Conservation (phyloP, 2,329 filamentous ascomycete species). For the Sarocladium oryzae region DNA sequence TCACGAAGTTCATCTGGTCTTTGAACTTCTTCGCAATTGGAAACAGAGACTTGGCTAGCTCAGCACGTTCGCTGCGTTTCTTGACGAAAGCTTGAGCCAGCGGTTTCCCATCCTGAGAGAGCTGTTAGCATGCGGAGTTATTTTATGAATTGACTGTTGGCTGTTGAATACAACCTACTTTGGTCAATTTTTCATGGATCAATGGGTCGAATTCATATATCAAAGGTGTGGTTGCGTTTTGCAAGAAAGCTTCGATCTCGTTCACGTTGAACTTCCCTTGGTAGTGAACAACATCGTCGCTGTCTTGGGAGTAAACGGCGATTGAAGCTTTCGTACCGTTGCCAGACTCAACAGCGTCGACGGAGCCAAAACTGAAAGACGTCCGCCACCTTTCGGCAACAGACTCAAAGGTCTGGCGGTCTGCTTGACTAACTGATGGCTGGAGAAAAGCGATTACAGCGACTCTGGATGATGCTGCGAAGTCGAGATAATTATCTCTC, state of each 20-base stretch:
- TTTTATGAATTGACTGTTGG: no score
- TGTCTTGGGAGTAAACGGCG: background rate
- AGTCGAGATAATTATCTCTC: background rate
- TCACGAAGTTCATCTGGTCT: background rate
- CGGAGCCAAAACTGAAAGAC: background rate
- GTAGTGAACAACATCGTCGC: background rate
- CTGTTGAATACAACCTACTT: background rate
- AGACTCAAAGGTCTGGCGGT: background rate
- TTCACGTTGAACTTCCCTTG: background rate
- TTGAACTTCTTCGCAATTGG: slow-evolving; percentile 1
- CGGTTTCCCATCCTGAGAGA: background rate
- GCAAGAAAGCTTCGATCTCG: background rate
- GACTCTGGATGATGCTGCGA: background rate
- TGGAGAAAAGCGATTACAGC: background rate
- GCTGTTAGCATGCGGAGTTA: no score
- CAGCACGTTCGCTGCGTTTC: background rate
- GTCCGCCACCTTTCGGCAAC: background rate
- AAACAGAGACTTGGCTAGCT: background rate
- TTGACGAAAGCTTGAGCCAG: slow-evolving; percentile 1
- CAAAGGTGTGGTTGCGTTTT: background rate
- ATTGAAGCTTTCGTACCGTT: background rate
- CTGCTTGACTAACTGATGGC: background rate
- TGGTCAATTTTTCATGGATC: background rate
- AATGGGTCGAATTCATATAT: background rate
- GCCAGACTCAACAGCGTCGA: background rate